Evolutionary conservation across 768 basidiomycete species (phyloP).

Genomic region (Pleurotus cornucopiae): DNA sequence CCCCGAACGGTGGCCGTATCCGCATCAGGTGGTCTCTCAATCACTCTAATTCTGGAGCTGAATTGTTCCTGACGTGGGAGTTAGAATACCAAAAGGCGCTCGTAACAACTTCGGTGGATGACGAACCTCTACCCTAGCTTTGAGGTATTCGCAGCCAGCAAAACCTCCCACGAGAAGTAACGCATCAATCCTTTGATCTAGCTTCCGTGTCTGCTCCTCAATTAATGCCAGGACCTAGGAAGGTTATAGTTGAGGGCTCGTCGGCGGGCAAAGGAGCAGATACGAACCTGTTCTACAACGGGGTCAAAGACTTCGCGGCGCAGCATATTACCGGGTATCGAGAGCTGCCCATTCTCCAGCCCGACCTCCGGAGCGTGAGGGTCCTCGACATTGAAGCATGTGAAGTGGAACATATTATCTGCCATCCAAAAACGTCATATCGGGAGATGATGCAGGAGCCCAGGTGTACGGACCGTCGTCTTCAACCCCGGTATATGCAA

Average conservation of each 20-base stretch:
- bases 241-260: constrained; percentile 2
- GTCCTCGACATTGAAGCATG: constrained; percentile 85
- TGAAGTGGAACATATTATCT: constrained; percentile 83
- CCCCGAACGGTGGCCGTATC: constrained; percentile 88
- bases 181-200: constrained; percentile 74
- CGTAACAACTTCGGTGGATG: not conserved
- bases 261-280: constrained; percentile 9
- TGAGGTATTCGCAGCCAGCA: constrained; percentile 81
- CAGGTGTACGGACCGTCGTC: constrained; percentile 66
- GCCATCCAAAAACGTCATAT: not conserved
- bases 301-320: constrained; percentile 89
- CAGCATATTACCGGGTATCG: constrained; percentile 75
- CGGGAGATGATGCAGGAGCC: not conserved
- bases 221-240: constrained; percentile 71
- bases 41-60: constrained; percentile 59
- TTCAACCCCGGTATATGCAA: constrained; percentile 63
- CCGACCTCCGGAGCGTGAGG: constrained; percentile 78
- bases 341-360: constrained; percentile 77
- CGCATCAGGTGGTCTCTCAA: constrained; percentile 80
- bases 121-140: constrained; percentile 70
- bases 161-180: constrained; percentile 89
- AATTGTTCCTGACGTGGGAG: constrained; percentile 55
- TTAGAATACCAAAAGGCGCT: not conserved
- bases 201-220: constrained; percentile 66
- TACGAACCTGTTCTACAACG: constrained; percentile 67